These are phyloP conservation scores for Magnusiomyces tetraspermus DNA, from an alignment of 1,139 yeast genomes.

Conservation along the genomic window DNA sequence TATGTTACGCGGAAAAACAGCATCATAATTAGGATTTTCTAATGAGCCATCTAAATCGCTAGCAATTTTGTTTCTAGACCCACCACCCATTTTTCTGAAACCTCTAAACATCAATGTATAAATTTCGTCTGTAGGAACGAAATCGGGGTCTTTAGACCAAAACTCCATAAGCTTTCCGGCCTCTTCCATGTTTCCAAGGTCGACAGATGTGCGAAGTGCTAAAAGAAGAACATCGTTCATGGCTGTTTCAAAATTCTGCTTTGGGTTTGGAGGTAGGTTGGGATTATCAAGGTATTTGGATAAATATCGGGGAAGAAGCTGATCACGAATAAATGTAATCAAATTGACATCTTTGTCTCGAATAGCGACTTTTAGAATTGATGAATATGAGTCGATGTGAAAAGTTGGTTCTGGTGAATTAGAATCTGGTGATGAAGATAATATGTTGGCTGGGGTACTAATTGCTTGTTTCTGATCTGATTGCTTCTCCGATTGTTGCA, in stretches of 20 bases:
- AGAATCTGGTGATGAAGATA: not conserved
- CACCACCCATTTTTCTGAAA: constrained; percentile 16
- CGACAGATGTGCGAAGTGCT: constrained; percentile 19
- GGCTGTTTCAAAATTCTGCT: not conserved
- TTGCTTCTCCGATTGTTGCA: no score
- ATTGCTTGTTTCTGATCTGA: not conserved
- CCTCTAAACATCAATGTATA: constrained; percentile 21
- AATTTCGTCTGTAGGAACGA: constrained; percentile 15
- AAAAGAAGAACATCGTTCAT: constrained; percentile 13
- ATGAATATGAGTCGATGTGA: not conserved
- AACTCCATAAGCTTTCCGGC: constrained; percentile 21
- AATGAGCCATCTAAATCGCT: not conserved
- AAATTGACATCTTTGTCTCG: not conserved
- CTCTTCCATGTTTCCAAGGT: constrained; percentile 21
- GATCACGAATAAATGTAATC: constrained; percentile 13
- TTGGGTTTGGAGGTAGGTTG: not conserved
- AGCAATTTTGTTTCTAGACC: not conserved
- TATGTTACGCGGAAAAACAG: not conserved
- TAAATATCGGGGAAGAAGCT: constrained; percentile 7
- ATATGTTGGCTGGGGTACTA: no score
- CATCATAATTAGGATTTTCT: not conserved
- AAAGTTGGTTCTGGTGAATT: not conserved
- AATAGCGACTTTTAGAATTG: not conserved
- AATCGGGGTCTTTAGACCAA: constrained; percentile 17
- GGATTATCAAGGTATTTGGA: not conserved